phyloP scores from a whole-genome alignment of 768 basidiomycete genomes.

The Kwoniella sp. region DNA sequence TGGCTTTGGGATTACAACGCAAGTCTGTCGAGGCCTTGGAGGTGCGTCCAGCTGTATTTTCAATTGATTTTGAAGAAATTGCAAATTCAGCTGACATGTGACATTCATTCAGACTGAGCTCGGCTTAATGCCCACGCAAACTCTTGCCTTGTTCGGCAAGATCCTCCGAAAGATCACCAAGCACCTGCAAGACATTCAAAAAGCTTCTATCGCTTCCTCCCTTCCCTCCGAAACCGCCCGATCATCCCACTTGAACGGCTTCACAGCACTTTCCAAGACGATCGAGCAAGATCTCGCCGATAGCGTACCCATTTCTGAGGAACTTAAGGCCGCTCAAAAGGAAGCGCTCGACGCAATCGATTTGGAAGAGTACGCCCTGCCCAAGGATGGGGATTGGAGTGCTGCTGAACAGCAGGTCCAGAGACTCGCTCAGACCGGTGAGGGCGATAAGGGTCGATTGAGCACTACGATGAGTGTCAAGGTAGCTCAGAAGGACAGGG shows the following conservation, averaged over 20 bases:
- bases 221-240: conserved; percentile 53
- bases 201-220: conserved; percentile 69
- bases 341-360: conserved; percentile 87
- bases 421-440: conserved; percentile 55
- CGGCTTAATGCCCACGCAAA: conserved; percentile 79
- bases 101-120: conserved; percentile 77
- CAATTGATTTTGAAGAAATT: too few relatives aligned
- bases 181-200: conserved; percentile 73
- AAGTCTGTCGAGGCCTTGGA: conserved; percentile 88
- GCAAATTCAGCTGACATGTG: too few relatives aligned
- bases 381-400: conserved; percentile 73
- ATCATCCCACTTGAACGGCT: conserved; percentile 5
- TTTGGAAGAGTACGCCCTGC: conserved; percentile 76
- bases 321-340: conserved; percentile 65
- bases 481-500: conserved; percentile 55
- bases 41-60: conserved; percentile 59
- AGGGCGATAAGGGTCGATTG: conserved; percentile 58
- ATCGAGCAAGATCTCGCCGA: conserved; percentile 29
- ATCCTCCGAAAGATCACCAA: conserved; percentile 80
- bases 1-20: conserved; percentile 84
- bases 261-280: conserved; percentile 31
- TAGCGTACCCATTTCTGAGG: conserved; percentile 61
- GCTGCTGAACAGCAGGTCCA: conserved; percentile 73
- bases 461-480: conserved; percentile 80
- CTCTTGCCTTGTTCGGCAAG: conserved; percentile 88